phyloP scores from a whole-genome alignment of 208 protist genomes.

The Spironucleus salmonicida region DNA sequence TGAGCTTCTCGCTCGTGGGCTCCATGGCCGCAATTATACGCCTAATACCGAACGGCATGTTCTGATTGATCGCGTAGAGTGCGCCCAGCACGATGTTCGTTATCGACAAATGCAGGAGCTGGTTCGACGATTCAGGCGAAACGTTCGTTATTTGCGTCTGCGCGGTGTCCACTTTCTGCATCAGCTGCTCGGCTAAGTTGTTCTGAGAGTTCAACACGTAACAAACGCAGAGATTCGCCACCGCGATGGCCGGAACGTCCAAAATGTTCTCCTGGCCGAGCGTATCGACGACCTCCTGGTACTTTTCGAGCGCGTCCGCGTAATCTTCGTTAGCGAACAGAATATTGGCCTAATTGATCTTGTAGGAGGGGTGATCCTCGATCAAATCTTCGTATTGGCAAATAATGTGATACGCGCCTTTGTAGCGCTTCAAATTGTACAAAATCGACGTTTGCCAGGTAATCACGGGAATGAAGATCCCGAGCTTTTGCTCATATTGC shows the following conservation, averaged over 20 bases:
- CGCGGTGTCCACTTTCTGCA: conserved; percentile 4
- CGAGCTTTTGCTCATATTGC: conserved; percentile 13
- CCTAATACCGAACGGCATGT: conserved; percentile 14
- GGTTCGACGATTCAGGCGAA: not conserved
- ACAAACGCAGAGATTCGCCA: conserved; percentile 9
- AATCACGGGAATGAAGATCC: conserved; percentile 15
- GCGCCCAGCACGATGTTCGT: conserved; percentile 15
- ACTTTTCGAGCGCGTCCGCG: not conserved
- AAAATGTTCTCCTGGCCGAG: not conserved
- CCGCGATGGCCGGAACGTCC: conserved; percentile 4
- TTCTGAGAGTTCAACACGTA: not conserved
- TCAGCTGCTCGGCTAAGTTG: conserved; percentile 5
- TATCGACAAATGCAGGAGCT: not conserved
- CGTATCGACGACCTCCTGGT: conserved; percentile 11
- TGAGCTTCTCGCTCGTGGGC: not conserved
- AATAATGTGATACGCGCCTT: not conserved
- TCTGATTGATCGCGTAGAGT: conserved; percentile 11
- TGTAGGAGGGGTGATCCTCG: not conserved
- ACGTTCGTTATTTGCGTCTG: not conserved
- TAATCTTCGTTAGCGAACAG: conserved; percentile 18
- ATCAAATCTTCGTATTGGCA: not conserved
- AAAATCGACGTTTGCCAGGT: conserved; percentile 6
- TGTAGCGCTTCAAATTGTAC: not conserved
- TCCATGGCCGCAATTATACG: conserved; percentile 9
- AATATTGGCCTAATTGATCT: conserved; percentile 12